A percentile compares a stretch with the other conserved stretches of the same genome.
Evolutionary conservation across 768 basidiomycete species (phyloP).

Genomic region (Zangia roseola): DNA sequence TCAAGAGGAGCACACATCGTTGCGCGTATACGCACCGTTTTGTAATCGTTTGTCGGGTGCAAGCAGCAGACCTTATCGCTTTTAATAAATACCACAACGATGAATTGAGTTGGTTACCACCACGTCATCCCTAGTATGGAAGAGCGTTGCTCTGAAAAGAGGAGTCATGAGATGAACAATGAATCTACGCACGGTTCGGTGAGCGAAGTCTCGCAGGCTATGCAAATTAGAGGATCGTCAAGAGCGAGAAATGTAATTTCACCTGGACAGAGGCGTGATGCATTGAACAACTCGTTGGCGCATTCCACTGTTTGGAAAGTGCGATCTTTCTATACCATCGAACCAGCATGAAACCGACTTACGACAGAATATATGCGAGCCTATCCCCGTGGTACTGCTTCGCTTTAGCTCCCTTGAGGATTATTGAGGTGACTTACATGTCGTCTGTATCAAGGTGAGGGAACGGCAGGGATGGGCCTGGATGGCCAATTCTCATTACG

Average conservation of each 20-base stretch:
- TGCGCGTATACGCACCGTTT: constrained; percentile 62
- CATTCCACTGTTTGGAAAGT: constrained; percentile 60
- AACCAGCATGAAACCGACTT: constrained; percentile 10
- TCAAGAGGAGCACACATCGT: constrained; percentile 3
- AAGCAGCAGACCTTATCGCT: constrained; percentile 67
- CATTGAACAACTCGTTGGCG: constrained; percentile 80
- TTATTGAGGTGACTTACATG: constrained; percentile 41
- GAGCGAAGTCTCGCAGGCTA: constrained; percentile 79
- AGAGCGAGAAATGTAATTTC: neutral
- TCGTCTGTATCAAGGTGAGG: constrained; percentile 39
- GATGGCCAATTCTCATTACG: constrained; percentile 31
- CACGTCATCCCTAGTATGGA: constrained; percentile 47
- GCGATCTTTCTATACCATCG: neutral
- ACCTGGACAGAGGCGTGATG: constrained; percentile 80
- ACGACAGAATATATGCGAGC: constrained; percentile 89
- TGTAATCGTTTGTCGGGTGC: constrained; percentile 87
- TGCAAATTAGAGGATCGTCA: constrained; percentile 2
- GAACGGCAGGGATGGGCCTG: too few relatives aligned
- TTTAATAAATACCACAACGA: neutral
- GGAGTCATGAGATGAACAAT: neutral
- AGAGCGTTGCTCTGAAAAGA: neutral
- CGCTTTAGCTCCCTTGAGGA: neutral
- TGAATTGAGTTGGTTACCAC: constrained; percentile 41
- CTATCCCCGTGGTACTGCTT: constrained; percentile 34
- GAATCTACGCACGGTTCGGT: constrained; percentile 64